Conservation (phyloP, 148 eudicot genomes). For the Rheum nobile region DNA sequence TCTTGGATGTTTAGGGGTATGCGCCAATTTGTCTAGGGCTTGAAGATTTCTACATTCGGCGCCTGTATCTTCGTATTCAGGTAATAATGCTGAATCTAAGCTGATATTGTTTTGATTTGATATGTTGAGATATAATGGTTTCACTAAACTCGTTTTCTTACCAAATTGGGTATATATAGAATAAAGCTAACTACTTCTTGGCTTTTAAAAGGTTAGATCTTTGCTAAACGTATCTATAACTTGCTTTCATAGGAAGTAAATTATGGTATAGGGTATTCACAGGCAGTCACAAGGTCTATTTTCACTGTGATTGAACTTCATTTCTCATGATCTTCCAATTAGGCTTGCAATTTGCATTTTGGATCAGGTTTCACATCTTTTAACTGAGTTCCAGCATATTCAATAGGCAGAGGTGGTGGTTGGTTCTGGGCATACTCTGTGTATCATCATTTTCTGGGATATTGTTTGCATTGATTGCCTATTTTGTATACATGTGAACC, state of each 20-base stretch:
- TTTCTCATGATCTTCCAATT: not conserved
- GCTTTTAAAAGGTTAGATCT: not conserved
- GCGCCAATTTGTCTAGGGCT: constrained; percentile 92
- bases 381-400: not conserved
- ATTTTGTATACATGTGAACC: not conserved
- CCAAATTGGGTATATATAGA: not conserved
- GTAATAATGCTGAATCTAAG: constrained; percentile 18
- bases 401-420: not conserved
- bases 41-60: constrained; percentile 81
- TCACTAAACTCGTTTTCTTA: not conserved
- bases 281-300: not conserved
- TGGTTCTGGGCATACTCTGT: not conserved
- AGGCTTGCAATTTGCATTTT: not conserved
- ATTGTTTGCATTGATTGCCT: too few relatives aligned
- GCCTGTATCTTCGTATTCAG: constrained; percentile 79
- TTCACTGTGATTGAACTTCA: not conserved
- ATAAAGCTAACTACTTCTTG: not conserved
- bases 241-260: not conserved
- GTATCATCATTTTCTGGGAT: not conserved
- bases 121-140: not conserved
- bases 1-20: constrained; percentile 47
- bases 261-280: not conserved
- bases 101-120: not conserved
- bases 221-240: not conserved
- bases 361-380: not conserved